phyloP scores from a whole-genome alignment of 768 basidiomycete species.

The Megacollybia marginata region DNA sequence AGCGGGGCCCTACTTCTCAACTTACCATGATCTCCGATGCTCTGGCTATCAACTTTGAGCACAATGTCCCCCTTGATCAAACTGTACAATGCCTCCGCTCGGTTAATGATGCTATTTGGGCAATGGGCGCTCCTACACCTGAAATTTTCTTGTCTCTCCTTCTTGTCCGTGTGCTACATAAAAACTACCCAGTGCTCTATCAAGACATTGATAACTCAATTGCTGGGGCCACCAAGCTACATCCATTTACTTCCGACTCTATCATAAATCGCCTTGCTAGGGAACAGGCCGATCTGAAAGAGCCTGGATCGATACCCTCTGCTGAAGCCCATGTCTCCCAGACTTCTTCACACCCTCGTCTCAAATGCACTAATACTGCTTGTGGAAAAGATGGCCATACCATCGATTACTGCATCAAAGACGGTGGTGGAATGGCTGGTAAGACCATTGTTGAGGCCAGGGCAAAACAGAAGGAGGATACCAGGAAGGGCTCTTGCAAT shows the following conservation, averaged over 20 bases:
- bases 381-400: slow-evolving; percentile 4
- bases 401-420: slow-evolving; percentile 11
- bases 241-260: background rate
- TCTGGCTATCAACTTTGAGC: too few relatives aligned
- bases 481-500: background rate
- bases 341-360: background rate
- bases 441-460: slow-evolving; percentile 14
- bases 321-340: background rate
- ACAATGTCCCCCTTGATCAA: too few relatives aligned
- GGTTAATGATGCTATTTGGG: too few relatives aligned
- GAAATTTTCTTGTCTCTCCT: background rate
- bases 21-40: too few relatives aligned
- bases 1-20: too few relatives aligned
- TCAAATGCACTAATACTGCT: background rate
- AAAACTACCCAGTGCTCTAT: background rate
- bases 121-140: too few relatives aligned
- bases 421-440: slow-evolving; percentile 19
- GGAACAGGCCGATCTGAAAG: too few relatives aligned
- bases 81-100: too few relatives aligned
- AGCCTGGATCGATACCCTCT: background rate
- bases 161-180: background rate
- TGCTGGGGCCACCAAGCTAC: background rate
- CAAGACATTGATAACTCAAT: background rate
- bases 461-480: slow-evolving; percentile 1
- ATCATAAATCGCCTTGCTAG: too few relatives aligned